Conservation (phyloP, 306 rosid species). For the Luffa aegyptiaca region DNA sequence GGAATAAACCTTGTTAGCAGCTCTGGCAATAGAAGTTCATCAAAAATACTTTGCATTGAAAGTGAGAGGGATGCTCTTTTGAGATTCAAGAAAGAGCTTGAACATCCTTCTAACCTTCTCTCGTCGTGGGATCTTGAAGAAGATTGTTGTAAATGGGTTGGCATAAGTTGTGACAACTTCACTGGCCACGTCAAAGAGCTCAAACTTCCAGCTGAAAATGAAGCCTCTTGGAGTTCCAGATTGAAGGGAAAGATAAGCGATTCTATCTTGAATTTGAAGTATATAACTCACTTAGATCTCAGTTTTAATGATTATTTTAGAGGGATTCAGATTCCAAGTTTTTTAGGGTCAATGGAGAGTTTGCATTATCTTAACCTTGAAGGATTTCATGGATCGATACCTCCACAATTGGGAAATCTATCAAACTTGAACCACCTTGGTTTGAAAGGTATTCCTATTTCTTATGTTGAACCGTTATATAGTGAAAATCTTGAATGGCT, state of each 20-base stretch:
- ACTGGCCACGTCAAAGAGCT: constrained; percentile 10
- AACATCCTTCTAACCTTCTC: neutral
- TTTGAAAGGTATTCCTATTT: neutral
- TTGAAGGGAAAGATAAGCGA: constrained; percentile 10
- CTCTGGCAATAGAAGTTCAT: neutral
- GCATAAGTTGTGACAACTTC: constrained; percentile 5
- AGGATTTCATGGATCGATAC: neutral
- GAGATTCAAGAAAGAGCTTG: neutral
- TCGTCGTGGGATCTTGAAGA: neutral
- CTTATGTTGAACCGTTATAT: neutral
- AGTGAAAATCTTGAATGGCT: constrained; percentile 9
- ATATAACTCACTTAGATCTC: constrained; percentile 5
- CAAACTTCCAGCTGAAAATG: neutral
- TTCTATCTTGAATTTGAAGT: neutral
- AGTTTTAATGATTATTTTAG: neutral
- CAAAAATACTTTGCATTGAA: neutral
- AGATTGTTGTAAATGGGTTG: constrained; percentile 2
- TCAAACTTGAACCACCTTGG: neutral
- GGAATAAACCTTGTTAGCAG: neutral
- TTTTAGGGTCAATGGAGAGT: constrained; percentile 11
- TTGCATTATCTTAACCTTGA: constrained; percentile 2
- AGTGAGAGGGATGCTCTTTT: neutral
- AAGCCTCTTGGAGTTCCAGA: neutral
- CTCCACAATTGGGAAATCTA: constrained; percentile 16
- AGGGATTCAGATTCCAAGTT: constrained; percentile 4